Conservation (phyloP, 495 filamentous ascomycete species). For the Aspergillus ostianus region DNA sequence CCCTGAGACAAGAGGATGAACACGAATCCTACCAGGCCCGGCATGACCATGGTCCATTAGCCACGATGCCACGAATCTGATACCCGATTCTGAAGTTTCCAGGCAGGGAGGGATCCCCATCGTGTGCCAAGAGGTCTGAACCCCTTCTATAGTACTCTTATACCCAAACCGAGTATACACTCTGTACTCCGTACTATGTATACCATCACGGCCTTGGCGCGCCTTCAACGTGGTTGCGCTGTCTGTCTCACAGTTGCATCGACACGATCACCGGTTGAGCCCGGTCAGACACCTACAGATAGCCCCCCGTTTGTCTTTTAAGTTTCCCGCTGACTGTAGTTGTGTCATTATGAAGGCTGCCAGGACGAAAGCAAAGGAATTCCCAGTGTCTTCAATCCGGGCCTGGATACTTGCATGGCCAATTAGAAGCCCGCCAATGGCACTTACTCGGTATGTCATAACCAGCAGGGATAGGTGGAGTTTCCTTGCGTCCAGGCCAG, state of each 20-base stretch:
- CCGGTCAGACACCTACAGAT: not conserved
- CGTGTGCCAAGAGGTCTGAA: too few species aligned
- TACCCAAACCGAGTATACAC: too few species aligned
- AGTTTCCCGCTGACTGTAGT: not conserved
- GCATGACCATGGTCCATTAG: constrained; percentile 5
- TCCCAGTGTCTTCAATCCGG: not conserved
- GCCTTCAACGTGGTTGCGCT: too few species aligned
- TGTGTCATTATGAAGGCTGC: not conserved
- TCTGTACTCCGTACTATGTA: too few species aligned
- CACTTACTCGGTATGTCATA: too few species aligned
- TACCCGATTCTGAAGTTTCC: not conserved
- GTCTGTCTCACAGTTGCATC: not conserved
- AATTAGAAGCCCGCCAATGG: too few species aligned
- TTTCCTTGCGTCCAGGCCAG: not conserved
- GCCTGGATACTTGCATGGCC: too few species aligned
- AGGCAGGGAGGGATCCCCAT: too few species aligned
- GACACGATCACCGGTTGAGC: not conserved
- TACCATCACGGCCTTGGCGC: too few species aligned
- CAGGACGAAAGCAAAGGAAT: too few species aligned
- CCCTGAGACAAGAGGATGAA: not conserved
- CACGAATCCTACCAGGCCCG: constrained; percentile 1
- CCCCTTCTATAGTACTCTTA: too few species aligned
- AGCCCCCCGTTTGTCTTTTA: not conserved
- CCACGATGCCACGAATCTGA: constrained; percentile 7
- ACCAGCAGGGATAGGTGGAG: not conserved